Evolutionary conservation across 371 early-diverging fungal genomes (phyloP), one percentile per base, ranked within the genome.

Genomic region (Mortierella sp.): DNA sequence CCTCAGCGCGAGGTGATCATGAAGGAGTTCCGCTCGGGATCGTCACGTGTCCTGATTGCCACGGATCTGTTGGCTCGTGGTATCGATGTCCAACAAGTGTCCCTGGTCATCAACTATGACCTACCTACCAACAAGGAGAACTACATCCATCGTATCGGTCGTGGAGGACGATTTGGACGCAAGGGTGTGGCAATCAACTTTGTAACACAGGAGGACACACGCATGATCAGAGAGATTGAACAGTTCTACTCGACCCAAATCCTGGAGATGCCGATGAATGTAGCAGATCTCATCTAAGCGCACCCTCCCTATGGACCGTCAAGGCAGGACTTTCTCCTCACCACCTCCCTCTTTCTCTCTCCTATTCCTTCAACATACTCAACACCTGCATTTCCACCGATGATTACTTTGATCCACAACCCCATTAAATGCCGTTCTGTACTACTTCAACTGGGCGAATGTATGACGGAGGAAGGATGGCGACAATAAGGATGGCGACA

Each of bases 81-180:
- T 84, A 93, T 98, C 67, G 98, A 98, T 83, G 95, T 98, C 39
- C 96, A 97, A 79, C 95, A 96, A 74, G 92, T 98, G 2, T 95
- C 96, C 48, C 83, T 98, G 56, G 97, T 98, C 10, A 68, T 93
- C 77, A 97, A 95, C 85, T 95, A 97, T 69, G 98, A 98, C 84
- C 84, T 98, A 37, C 98, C 98, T 16, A 67, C 81, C 55, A 91
- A 91, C 79, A 90, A 91, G 81, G 96, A 96, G 83, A 90, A 91
- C 81, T 95, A 96, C 80, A 19, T 43, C 44, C 44, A 43, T 43
- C 44, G 44, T 43, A 43, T 43, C 16, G 44, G 44, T 43, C 92
- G 99, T 82, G 93, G 44, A 43, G 44, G 44, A 9, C 44, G 44
- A 9, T 43, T 43, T 19, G 44, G 19, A 43, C n/a, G 19, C 44